Conservation (phyloP, 805 yeast genomes). For the Ogataea populi-albae region DNA sequence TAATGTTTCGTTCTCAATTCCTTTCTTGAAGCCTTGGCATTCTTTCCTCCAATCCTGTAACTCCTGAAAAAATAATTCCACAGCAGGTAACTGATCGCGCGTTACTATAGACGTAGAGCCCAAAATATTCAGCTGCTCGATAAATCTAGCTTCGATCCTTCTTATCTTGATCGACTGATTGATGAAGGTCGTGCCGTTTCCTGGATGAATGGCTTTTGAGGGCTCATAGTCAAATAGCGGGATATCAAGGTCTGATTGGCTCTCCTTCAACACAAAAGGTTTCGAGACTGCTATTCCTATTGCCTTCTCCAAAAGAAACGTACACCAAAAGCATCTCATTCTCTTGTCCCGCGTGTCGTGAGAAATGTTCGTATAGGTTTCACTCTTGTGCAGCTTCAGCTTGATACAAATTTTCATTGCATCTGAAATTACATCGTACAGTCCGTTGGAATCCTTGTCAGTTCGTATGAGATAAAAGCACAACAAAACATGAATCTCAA, state of each 20-base stretch:
- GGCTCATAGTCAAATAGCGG: slow-evolving; percentile 51
- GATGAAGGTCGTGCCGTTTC: slow-evolving; percentile 41
- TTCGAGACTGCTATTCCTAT: slow-evolving; percentile 61
- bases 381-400: slow-evolving; percentile 36
- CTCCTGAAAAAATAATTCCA: slow-evolving; percentile 50
- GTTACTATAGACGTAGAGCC: slow-evolving; percentile 28
- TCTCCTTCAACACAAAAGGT: slow-evolving; percentile 52
- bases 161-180: slow-evolving; percentile 56
- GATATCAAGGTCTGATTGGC: slow-evolving; percentile 43
- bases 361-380: slow-evolving; percentile 32
- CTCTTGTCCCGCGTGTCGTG: slow-evolving; percentile 34
- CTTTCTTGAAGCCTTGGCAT: slow-evolving; percentile 45
- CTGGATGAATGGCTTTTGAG: slow-evolving; percentile 35
- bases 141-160: slow-evolving; percentile 58
- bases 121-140: slow-evolving; percentile 47
- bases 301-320: slow-evolving; percentile 58
- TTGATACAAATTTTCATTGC: slow-evolving; percentile 46
- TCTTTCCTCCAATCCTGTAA: slow-evolving; percentile 57
- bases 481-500: slow-evolving; percentile 51
- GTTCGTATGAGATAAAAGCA: slow-evolving; percentile 58
- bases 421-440: slow-evolving; percentile 52
- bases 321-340: slow-evolving; percentile 62
- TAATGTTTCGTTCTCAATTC: slow-evolving; percentile 57
- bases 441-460: slow-evolving; percentile 54
- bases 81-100: slow-evolving; percentile 45